These are phyloP conservation scores for Penicillium sp. DNA, from an alignment of 2,329 filamentous ascomycete species.

Conservation along the genomic window DNA sequence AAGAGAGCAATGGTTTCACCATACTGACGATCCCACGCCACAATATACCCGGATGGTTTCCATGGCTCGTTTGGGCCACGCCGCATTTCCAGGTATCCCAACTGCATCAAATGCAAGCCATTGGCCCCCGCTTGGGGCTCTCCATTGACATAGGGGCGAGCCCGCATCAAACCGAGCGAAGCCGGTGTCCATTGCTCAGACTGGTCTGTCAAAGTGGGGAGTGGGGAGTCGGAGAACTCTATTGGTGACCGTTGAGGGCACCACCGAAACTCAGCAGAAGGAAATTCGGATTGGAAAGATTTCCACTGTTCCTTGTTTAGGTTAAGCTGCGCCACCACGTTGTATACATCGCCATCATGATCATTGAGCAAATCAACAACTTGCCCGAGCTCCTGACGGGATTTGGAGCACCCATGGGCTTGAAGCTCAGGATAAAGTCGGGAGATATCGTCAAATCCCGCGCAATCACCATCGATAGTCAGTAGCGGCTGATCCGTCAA, in stretches of 20 bases:
- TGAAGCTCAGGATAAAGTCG: constrained; percentile 30
- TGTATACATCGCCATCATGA: constrained; percentile 27
- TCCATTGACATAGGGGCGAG: constrained; percentile 23
- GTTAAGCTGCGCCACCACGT: constrained; percentile 2
- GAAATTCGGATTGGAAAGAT: neutral
- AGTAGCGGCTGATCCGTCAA: constrained; percentile 24
- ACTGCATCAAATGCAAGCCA: constrained; percentile 37
- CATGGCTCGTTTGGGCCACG: constrained; percentile 19
- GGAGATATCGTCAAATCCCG: constrained; percentile 23
- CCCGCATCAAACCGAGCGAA: constrained; percentile 35
- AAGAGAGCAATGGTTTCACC: constrained; percentile 32
- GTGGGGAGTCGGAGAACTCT: constrained; percentile 24
- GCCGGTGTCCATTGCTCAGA: constrained; percentile 19
- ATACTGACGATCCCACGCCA: constrained; percentile 36
- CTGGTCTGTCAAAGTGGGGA: constrained; percentile 10
- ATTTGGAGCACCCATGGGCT: constrained; percentile 33
- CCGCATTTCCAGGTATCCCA: constrained; percentile 35
- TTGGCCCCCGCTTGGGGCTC: constrained; percentile 18
- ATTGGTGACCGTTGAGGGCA: constrained; percentile 35
- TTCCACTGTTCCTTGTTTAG: neutral
- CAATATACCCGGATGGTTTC: constrained; percentile 36
- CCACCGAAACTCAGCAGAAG: constrained; percentile 31
- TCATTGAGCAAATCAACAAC: constrained; percentile 37
- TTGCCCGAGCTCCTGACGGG: constrained; percentile 22
- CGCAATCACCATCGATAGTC: constrained; percentile 25